Base-by-base conservation (phyloP, 2,329 filamentous ascomycete genomes). In the Bipolaris gigantea region DNA sequence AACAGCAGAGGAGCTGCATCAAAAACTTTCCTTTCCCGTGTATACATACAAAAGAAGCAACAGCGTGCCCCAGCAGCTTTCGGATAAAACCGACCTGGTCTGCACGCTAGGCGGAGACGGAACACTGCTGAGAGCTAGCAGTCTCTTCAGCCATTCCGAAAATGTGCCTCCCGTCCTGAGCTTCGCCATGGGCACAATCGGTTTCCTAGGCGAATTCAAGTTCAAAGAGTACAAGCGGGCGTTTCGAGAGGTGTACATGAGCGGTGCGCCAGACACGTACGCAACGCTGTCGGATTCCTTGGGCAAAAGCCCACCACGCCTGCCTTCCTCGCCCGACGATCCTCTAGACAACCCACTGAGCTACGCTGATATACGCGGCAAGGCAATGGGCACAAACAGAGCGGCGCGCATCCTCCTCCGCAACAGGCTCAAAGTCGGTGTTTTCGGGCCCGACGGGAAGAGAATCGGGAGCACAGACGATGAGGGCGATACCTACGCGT, bases 161-260 rank as follows among this genome's bases (percentile, higher is more conserved):
- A 85, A 86, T 39, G 93, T 99, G 0, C 94, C 94, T 0, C 94
- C 94, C 0, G 89, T 99, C 32, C 80, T 99, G 7, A 92, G 90
- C 1, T 99, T 99, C 71, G 96, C 92, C 71, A 97, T 99, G 90
- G 94, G 94, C 5, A 95, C 93, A 0, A 79, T 99, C 0, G 94
- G 94, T 0, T 99, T 99, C 63, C 78, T 99, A 7, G 92, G 93
- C 15, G 93, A 97, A 75, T 99, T 93, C 92, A 95, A 94, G 66
- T 97, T 97, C 71, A 81, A 82, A 6, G 92, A 97, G 66, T 90
- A 95, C 77, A 96, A 96, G 76, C 84, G 90, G 44, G 94, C 94
- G 0, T 96, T 95, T 78, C 81, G 91, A 44, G 90, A 97, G 71
- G 90, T 94, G 48, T 97, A 95, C 77, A 95, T 96, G 89, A 88